These are phyloP conservation scores for Calvatia gigantea DNA, from an alignment of 768 basidiomycete species.

Conservation along the genomic window DNA sequence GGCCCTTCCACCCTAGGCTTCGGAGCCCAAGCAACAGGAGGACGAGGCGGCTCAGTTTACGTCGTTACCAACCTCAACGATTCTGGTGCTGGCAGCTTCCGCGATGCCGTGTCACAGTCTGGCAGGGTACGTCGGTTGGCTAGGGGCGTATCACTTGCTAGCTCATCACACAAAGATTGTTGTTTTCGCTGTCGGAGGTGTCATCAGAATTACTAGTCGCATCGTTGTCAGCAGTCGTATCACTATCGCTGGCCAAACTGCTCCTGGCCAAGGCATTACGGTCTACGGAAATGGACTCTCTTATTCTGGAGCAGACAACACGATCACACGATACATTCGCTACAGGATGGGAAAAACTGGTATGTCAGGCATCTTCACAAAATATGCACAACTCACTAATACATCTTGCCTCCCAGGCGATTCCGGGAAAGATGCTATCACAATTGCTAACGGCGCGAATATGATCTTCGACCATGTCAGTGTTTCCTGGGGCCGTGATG, in stretches of 20 bases:
- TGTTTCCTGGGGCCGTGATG: slow-evolving; percentile 32
- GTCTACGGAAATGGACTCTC: slow-evolving; percentile 32
- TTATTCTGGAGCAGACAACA: slow-evolving; percentile 27
- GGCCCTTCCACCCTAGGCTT: slow-evolving; percentile 21
- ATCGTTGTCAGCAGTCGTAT: slow-evolving; percentile 28
- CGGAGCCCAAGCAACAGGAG: slow-evolving; percentile 30
- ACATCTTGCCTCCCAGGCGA: slow-evolving; percentile 20
- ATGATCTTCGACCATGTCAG: slow-evolving; percentile 36
- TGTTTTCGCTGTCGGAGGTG: slow-evolving; percentile 30
- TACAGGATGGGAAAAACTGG: slow-evolving; percentile 28
- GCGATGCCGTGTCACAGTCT: slow-evolving; percentile 30
- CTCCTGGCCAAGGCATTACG: slow-evolving; percentile 35
- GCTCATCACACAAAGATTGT: slow-evolving; percentile 22
- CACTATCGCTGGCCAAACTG: slow-evolving; percentile 32
- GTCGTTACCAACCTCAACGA: slow-evolving; percentile 32
- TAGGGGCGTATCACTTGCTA: neutral
- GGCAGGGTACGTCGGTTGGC: slow-evolving; percentile 19
- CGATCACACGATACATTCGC: slow-evolving; percentile 25
- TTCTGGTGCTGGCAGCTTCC: slow-evolving; percentile 30
- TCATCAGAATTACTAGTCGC: slow-evolving; percentile 28
- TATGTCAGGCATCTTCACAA: slow-evolving; percentile 2
- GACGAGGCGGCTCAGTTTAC: slow-evolving; percentile 29
- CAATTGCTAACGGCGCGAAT: slow-evolving; percentile 30
- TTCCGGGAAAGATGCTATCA: slow-evolving; percentile 30
- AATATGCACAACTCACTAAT: neutral